Evolutionary conservation across 2,329 filamentous ascomycete species (phyloP), one percentile per base, ranked within the genome.

Genomic region (Grosmannia clavigera): DNA sequence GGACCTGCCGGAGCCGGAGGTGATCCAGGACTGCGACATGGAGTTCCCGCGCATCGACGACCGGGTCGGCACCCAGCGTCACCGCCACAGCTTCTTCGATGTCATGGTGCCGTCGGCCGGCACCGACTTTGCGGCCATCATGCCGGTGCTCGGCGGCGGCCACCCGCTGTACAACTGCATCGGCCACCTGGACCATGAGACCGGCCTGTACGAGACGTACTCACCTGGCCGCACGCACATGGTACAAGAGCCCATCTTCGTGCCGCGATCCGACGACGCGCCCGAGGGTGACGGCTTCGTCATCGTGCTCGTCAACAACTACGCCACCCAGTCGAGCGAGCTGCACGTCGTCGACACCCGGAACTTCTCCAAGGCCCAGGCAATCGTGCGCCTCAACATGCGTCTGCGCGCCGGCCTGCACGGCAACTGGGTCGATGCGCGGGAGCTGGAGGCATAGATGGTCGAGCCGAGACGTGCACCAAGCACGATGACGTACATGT

Each of bases 211-310:
- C 10, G 62, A 69, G 46, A 63, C 68, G 9, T 75, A 73, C 57
- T 72, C 67, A 33, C 68, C 72, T 0, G 72, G 72, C 0, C 59
- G 27, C 0, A 69, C 61, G 38, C 70, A 69, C 38, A 68, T 72
- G 4, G 72, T 76, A 33, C 74, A 77, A 64, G 76, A 78, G 59
- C 75, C 75, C 0, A 69, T 74, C 0, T 78, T 77, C 40, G 70
- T 78, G 9, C 74, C 75, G 0, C 66, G 70, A 14, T 61, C 65
- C 0, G 66, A 67, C 2, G 67, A 68, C 29, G 70, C 66, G 0
- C 62, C 60, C 2, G 75, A 77, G 61, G 74, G 73, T 1, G 74
- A 77, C 52, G 75, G 75, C 0, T 77, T 72, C 64, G 68, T 66
- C 64, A 68, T 77, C n/a, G 72, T 70, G n/a, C 61, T 70, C 61